Percentiles rank a stretch among this genome's conserved stretches.
Evolutionary conservation across 2,329 filamentous ascomycete species (phyloP).

Genomic region (Pyrenochaeta sp.): DNA sequence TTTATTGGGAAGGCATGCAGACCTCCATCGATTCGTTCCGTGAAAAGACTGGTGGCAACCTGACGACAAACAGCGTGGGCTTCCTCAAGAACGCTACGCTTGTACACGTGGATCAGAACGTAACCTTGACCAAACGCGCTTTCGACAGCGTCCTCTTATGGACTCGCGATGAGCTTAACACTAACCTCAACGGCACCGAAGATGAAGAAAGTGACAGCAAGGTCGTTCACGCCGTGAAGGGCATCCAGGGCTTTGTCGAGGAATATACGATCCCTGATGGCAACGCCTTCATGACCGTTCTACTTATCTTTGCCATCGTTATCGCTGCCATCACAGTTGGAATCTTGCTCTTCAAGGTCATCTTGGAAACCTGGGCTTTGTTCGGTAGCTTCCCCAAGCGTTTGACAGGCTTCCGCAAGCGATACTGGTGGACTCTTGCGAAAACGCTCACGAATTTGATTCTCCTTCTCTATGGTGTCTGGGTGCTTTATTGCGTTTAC

Average conservation of each 20-base stretch:
- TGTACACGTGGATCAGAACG: conserved; percentile 70
- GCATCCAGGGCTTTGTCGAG: conserved; percentile 84
- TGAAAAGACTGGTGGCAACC: conserved; percentile 80
- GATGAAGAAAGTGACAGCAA: conserved; percentile 52
- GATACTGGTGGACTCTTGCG: conserved; percentile 93
- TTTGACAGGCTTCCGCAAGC: conserved; percentile 85
- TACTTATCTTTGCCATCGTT: conserved; percentile 87
- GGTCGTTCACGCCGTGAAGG: conserved; percentile 68
- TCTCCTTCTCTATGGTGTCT: conserved; percentile 89
- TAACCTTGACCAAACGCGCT: conserved; percentile 63
- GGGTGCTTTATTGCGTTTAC: conserved; percentile 95
- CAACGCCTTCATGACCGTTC: conserved; percentile 95
- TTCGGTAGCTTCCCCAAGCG: conserved; percentile 84
- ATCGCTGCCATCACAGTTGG: conserved; percentile 84
- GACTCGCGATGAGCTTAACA: conserved; percentile 58
- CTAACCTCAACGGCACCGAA: conserved; percentile 49
- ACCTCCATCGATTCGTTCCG: conserved; percentile 85
- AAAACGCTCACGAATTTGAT: conserved; percentile 91
- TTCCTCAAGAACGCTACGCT: conserved; percentile 80
- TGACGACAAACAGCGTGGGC: conserved; percentile 79
- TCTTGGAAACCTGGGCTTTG: conserved; percentile 91
- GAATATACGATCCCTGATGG: conserved; percentile 83
- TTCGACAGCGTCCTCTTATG: conserved; percentile 58
- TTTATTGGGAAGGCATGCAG: conserved; percentile 85
- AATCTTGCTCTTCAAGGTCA: conserved; percentile 88